Percentiles rank a stretch among this genome's conserved stretches.
Evolutionary conservation across 768 basidiomycete species (phyloP).

Genomic region (Coprinopsis strossmayeri): DNA sequence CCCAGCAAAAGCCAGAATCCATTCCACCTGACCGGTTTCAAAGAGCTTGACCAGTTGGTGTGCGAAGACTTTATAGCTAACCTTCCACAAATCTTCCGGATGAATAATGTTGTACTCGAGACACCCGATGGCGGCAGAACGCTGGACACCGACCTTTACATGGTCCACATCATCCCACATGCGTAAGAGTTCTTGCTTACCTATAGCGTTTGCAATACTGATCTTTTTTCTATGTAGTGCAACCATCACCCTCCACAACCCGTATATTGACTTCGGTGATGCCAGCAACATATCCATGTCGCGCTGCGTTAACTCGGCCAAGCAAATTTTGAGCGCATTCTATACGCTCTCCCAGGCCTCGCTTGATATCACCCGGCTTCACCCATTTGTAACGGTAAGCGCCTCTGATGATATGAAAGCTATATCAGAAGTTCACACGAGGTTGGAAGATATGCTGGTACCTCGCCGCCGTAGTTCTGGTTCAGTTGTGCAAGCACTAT

Average conservation of each 20-base stretch:
- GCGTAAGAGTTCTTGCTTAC: conserved; percentile 49
- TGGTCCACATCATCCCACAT: conserved; percentile 83
- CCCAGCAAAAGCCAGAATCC: conserved; percentile 72
- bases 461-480: conserved; percentile 80
- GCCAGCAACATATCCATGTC: conserved; percentile 57
- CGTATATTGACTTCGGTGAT: conserved; percentile 72
- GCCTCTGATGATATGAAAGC: not conserved
- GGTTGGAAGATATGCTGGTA: conserved; percentile 77
- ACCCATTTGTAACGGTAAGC: conserved; percentile 76
- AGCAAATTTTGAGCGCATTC: conserved; percentile 67
- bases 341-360: conserved; percentile 79
- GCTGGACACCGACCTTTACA: conserved; percentile 78
- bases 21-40: conserved; percentile 59
- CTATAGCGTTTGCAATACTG: conserved; percentile 4
- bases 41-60: conserved; percentile 64
- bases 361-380: conserved; percentile 69
- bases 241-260: conserved; percentile 80
- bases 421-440: not conserved
- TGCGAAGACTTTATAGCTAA: conserved; percentile 61
- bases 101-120: conserved; percentile 56
- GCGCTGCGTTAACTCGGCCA: conserved; percentile 71
- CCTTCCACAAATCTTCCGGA: conserved; percentile 62
- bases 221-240: conserved; percentile 46
- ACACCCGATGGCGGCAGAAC: conserved; percentile 43
- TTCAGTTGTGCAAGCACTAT: conserved; percentile 81